phyloP scores from a whole-genome alignment of 306 rosid genomes.

The Sophora flavescens region DNA sequence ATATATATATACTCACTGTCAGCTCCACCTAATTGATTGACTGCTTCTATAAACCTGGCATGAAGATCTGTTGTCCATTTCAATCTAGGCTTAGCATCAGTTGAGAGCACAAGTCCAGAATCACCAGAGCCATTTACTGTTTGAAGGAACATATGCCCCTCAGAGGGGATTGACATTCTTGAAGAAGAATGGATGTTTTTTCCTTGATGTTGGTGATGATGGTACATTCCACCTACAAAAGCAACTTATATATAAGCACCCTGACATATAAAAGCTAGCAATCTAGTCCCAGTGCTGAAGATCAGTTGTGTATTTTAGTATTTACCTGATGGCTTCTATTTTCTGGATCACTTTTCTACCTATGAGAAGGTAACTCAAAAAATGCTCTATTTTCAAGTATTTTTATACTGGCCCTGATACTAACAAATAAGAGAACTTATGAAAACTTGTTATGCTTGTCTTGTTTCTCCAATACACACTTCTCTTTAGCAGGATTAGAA shows the following conservation, averaged over 20 bases:
- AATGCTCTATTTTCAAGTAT: constrained; percentile 45
- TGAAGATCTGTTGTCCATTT: constrained; percentile 99
- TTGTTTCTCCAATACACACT: constrained; percentile 44
- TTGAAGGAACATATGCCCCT: constrained; percentile 81
- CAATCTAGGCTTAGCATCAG: constrained; percentile 94
- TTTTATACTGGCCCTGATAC: background rate
- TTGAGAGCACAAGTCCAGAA: constrained; percentile 94
- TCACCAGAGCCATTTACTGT: constrained; percentile 72
- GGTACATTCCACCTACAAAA: constrained; percentile 64
- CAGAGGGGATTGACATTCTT: constrained; percentile 68
- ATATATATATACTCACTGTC: constrained; percentile 75
- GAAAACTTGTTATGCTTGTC: constrained; percentile 45
- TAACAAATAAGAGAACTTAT: constrained; percentile 43
- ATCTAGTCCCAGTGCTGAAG: constrained; percentile 26
- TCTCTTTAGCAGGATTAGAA: constrained; percentile 54
- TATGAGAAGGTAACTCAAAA: constrained; percentile 42
- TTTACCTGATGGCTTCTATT: constrained; percentile 51
- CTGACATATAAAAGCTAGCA: constrained; percentile 34
- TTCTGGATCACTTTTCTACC: constrained; percentile 44
- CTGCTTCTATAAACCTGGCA: constrained; percentile 89
- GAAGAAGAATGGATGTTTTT: constrained; percentile 74
- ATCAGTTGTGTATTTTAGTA: constrained; percentile 22
- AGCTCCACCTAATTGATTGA: constrained; percentile 91
- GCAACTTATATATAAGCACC: constrained; percentile 40
- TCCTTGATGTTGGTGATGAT: constrained; percentile 73